Evolutionary conservation across 2,329 filamentous ascomycete genomes (phyloP), one percentile per base, ranked within the genome.

Genomic region (Coniochaeta prunicola): DNA sequence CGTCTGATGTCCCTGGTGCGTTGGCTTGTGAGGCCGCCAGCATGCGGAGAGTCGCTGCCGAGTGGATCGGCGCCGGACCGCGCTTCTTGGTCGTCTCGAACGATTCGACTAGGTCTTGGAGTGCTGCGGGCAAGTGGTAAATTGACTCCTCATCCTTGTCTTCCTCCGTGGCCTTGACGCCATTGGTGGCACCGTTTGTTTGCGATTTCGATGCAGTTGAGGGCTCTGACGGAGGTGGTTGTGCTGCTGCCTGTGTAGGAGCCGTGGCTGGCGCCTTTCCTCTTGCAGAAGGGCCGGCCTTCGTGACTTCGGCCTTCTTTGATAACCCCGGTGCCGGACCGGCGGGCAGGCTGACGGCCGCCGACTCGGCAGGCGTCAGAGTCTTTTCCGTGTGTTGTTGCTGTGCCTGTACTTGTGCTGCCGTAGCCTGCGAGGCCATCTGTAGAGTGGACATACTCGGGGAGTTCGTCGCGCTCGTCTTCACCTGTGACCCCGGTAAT

Each of bases 91-190:
- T n/a, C 15, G 86, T 82, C 71, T 97, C 92, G 69, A 92, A 97
- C 0, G 92, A 92, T 60, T 96, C 91, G 19, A 97, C 84, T 34
- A 99, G 80, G 70, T 99, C 94, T 68, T 92, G 90, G 58, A 99
- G 77, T 31, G 90, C 91, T 7, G 92, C 85, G 4, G 94, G 94
- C 38, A 99, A 83, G 71, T 97, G 92, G 72, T 93, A 99, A 66
- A 97, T 89, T 13, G 90, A 94, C 73, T 97, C 90, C 61, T 91
- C 87, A 65, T 82, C 78, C 53, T 74, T 68, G 33, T 73, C 71
- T 30, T 76, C 70, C 61, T 79, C 74, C 30, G 74, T 70, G 7
- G 73, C 65, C 68, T 80, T 82, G 67, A 78, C 71, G 13, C 80
- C 81, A 64, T 85, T 85, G 13, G 76, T 66, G 50, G 74, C 67